Evolutionary conservation across 179 eudicot genomes (phyloP).

Genomic region (Patellifolia procumbens): DNA sequence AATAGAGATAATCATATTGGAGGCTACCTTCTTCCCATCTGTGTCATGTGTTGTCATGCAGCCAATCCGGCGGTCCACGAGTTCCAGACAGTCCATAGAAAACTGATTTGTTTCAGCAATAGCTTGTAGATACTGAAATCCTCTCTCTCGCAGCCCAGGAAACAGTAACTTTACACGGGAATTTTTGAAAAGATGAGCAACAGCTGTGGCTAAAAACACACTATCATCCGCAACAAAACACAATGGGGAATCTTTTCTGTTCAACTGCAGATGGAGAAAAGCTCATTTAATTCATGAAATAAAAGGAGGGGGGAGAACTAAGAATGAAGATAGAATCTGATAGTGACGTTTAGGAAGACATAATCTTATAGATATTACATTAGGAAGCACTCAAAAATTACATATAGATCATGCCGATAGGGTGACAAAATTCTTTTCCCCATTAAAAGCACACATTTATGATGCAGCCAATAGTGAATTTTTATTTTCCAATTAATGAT

Average conservation of each 20-base stretch:
- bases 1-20: background rate
- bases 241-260: constrained; percentile 42
- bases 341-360: background rate
- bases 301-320: no score
- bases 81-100: constrained; percentile 48
- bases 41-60: constrained; percentile 41
- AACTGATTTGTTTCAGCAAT: constrained; percentile 64
- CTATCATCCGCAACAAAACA: constrained; percentile 89
- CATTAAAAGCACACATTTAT: background rate
- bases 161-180: constrained; percentile 59
- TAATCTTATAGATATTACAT: no score
- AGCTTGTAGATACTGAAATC: constrained; percentile 57
- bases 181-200: constrained; percentile 53
- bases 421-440: background rate
- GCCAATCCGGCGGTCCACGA: constrained; percentile 41
- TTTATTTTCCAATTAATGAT: background rate
- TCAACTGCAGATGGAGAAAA: constrained; percentile 46
- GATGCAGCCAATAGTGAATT: background rate
- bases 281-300: background rate
- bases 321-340: constrained; percentile 7
- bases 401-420: background rate
- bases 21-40: constrained; percentile 53
- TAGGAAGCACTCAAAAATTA: background rate
- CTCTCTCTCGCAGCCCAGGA: constrained; percentile 71
- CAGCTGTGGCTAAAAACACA: constrained; percentile 65